phyloP scores from a whole-genome alignment of 2,329 filamentous ascomycete species.

The Chaetoscypha palmicola region DNA sequence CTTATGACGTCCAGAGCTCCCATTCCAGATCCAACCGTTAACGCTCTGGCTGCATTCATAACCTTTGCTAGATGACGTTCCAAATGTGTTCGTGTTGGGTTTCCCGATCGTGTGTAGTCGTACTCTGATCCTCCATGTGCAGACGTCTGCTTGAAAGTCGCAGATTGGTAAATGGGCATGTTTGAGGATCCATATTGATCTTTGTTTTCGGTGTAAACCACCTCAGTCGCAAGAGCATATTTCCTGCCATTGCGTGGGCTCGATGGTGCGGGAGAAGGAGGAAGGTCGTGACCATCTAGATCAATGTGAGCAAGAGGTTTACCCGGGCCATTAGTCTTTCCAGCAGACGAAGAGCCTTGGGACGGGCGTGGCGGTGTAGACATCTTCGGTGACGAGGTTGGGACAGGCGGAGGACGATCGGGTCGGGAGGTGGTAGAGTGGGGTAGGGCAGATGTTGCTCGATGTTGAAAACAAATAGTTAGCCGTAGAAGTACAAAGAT shows the following conservation, averaged over 20 bases:
- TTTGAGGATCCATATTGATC: slow-evolving; percentile 97
- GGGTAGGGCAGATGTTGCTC: too few species aligned
- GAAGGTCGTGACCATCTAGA: slow-evolving; percentile 75
- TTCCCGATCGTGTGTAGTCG: slow-evolving; percentile 96
- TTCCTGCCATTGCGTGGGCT: slow-evolving; percentile 79
- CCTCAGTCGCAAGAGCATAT: slow-evolving; percentile 90
- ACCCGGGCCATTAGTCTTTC: slow-evolving; percentile 22
- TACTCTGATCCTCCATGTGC: slow-evolving; percentile 78
- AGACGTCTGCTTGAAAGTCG: slow-evolving; percentile 92
- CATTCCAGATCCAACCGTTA: slow-evolving; percentile 96
- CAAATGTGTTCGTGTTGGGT: slow-evolving; percentile 91
- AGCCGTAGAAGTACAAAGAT: too few species aligned
- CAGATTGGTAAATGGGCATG: slow-evolving; percentile 96
- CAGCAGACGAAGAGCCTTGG: slow-evolving; percentile 11
- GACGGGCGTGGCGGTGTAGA: slow-evolving; percentile 30
- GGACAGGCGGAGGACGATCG: too few species aligned
- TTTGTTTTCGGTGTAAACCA: slow-evolving; percentile 91
- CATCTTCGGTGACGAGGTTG: slow-evolving; percentile 19
- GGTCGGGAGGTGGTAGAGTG: too few species aligned
- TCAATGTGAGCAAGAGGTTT: slow-evolving; percentile 50
- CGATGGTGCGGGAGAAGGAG: slow-evolving; percentile 87
- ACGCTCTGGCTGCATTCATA: slow-evolving; percentile 86
- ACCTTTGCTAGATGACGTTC: slow-evolving; percentile 98
- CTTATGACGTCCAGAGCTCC: slow-evolving; percentile 95
- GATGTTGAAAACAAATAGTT: too few species aligned